Evolutionary conservation across 129 eudicot genomes (phyloP), one percentile per base, ranked within the genome.

Genomic region (Flaveria trinervia): DNA sequence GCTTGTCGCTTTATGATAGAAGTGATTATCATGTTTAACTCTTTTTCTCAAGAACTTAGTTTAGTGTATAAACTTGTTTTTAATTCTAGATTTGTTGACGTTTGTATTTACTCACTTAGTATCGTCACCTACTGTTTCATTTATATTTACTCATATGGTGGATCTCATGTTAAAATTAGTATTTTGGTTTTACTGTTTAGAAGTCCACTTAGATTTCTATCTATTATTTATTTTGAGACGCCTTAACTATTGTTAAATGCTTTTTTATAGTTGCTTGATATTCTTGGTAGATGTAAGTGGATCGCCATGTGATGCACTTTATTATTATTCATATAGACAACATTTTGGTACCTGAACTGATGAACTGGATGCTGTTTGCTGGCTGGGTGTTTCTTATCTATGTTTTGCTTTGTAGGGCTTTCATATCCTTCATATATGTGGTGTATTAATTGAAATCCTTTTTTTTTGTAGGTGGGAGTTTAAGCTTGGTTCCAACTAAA

Each of bases 391-490:
- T 25, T 70, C 20, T 45, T 10, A 15, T 44, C 17, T 20, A 70
- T 45, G 30, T 46, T 61, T 60, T 79, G 2, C 69, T 61, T 28
- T 55, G 4, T 28, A 65, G 56, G 48, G 71, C 12, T 57, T 28
- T 18, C 3, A 15, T 68, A 5, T 57, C 30, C 41, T 55, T 68
- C 1, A 5, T 36, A 14, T 13, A 45, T 52, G 22, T 11, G 7
- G 48, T 13, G 50, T 3, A 23, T 17, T 39, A 50, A 12, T 69
- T 1, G 12, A 0, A 23, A 6, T 45, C 8, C 45, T 57, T 84
- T 28, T 25, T n/a, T 62, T 62, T 14, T 85, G 81, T 84, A 91
- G 97, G 71, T 75, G 96, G 92, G 44, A 85, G 78, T 75, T 71
- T 75, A 68, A 87, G 87, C 28, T 26, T 84, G 74, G 90, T 83